These are phyloP conservation scores for Ceratocystis cubensis DNA, from an alignment of 2,329 filamentous ascomycete species.

Conservation along the genomic window DNA sequence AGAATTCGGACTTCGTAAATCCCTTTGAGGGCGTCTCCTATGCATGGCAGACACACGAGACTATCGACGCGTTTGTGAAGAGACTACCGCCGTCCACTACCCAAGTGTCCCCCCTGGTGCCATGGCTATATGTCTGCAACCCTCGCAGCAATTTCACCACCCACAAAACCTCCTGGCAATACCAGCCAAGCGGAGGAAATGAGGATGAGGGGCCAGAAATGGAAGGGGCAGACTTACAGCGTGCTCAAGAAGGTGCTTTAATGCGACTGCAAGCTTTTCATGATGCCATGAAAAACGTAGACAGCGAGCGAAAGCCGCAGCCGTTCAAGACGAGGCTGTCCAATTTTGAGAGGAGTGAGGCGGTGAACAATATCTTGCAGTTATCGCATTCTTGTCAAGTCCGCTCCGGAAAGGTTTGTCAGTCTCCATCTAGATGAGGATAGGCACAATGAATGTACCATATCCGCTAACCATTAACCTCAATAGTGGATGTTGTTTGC, in stretches of 20 bases:
- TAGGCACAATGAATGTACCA: not conserved
- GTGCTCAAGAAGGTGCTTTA: slow-evolving; percentile 41
- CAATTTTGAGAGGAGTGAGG: slow-evolving; percentile 37
- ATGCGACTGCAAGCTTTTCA: slow-evolving; percentile 37
- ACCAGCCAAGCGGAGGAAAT: slow-evolving; percentile 33
- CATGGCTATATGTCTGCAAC: slow-evolving; percentile 65
- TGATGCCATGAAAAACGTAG: slow-evolving; percentile 39
- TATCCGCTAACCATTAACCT: slow-evolving; percentile 2
- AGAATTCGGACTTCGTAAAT: slow-evolving; percentile 38
- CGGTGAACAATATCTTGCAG: slow-evolving; percentile 43
- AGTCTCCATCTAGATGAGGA: not conserved
- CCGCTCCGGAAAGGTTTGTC: slow-evolving; percentile 51
- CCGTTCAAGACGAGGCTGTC: slow-evolving; percentile 35
- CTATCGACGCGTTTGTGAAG: slow-evolving; percentile 49
- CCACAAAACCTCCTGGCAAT: slow-evolving; percentile 27
- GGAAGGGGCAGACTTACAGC: slow-evolving; percentile 33
- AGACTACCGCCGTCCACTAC: slow-evolving; percentile 58
- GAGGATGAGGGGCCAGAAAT: slow-evolving; percentile 39
- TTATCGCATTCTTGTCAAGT: slow-evolving; percentile 48
- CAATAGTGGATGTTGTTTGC: slow-evolving; percentile 64
- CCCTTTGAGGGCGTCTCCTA: slow-evolving; percentile 41
- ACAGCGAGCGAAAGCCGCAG: slow-evolving; percentile 28
- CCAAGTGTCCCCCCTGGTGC: slow-evolving; percentile 32
- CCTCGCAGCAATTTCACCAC: slow-evolving; percentile 37
- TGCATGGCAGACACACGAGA: slow-evolving; percentile 53